Evolutionary conservation across 371 early-diverging fungal genomes (phyloP).

Genomic region (Thermomucor indicae-seudaticae): DNA sequence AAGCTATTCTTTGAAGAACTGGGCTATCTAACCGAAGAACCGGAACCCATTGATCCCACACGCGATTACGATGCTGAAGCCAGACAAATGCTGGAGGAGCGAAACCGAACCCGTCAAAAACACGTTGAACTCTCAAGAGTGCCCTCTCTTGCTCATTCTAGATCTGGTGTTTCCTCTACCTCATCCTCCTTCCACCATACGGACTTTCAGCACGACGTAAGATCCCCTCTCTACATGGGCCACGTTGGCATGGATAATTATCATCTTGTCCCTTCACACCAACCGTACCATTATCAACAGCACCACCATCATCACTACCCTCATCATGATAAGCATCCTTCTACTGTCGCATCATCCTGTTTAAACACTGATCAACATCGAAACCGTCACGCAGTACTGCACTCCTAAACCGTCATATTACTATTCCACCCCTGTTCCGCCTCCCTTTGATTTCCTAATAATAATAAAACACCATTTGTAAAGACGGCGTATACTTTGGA

Average conservation of each 20-base stretch:
- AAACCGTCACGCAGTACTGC: no score
- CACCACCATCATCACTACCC: neutral
- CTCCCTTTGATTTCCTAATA: no score
- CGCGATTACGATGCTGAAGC: conserved; percentile 31
- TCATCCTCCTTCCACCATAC: conserved; percentile 20
- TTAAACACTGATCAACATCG: no score
- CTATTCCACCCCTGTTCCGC: no score
- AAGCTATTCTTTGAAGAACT: conserved; percentile 32
- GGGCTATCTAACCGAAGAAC: conserved; percentile 32
- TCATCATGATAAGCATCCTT: neutral
- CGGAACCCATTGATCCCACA: conserved; percentile 36
- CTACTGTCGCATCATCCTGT: no score
- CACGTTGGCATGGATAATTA: neutral
- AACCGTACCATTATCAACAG: neutral
- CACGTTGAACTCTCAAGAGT: conserved; percentile 10
- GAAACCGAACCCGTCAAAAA: conserved; percentile 18
- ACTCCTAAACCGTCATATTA: no score
- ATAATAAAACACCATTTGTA: no score
- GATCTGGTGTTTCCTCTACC: conserved; percentile 33
- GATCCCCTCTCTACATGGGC: conserved; percentile 34
- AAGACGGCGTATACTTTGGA: no score
- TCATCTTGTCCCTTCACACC: neutral
- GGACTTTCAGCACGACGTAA: conserved; percentile 24
- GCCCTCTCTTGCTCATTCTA: conserved; percentile 17
- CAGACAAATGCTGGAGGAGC: conserved; percentile 7